phyloP scores from a whole-genome alignment of 2,329 filamentous ascomycete species.

The Didymella pomorum region DNA sequence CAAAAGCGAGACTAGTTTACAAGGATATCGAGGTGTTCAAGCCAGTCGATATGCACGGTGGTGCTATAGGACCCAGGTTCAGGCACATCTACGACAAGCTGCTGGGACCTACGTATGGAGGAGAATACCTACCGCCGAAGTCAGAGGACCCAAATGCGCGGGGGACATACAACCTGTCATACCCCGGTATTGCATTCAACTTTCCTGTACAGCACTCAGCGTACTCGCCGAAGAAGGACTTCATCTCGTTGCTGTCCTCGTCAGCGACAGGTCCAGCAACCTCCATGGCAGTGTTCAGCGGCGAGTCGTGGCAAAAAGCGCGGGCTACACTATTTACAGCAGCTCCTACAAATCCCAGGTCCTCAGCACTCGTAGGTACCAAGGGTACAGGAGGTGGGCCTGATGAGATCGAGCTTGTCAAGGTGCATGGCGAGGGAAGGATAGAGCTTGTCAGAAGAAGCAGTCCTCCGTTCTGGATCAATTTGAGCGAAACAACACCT shows the following conservation, averaged over 20 bases:
- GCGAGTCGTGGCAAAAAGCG: conserved; percentile 88
- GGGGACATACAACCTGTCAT: conserved; percentile 89
- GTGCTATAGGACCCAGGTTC: conserved; percentile 73
- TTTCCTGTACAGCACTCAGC: conserved; percentile 79
- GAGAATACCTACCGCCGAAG: conserved; percentile 81
- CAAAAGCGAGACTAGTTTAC: conserved; percentile 82
- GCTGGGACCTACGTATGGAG: conserved; percentile 92
- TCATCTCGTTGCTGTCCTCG: conserved; percentile 84
- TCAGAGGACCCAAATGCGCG: conserved; percentile 60
- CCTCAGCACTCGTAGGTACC: conserved; percentile 67
- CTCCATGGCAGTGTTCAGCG: conserved; percentile 90
- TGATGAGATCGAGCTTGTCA: conserved; percentile 85
- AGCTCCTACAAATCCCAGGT: conserved; percentile 75
- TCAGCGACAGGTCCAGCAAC: conserved; percentile 77
- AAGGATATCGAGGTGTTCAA: conserved; percentile 82
- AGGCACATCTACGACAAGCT: conserved; percentile 90
- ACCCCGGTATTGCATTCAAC: conserved; percentile 91
- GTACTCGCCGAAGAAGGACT: conserved; percentile 80
- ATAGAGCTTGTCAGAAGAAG: conserved; percentile 80
- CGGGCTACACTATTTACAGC: conserved; percentile 79
- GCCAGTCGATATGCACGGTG: conserved; percentile 51
- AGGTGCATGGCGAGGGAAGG: conserved; percentile 77
- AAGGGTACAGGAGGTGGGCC: conserved; percentile 82
- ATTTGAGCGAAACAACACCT: conserved; percentile 84
- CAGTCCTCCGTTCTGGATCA: conserved; percentile 72